Conservation (phyloP, 306 rosid species). For the Elaeagnus macrophylla region DNA sequence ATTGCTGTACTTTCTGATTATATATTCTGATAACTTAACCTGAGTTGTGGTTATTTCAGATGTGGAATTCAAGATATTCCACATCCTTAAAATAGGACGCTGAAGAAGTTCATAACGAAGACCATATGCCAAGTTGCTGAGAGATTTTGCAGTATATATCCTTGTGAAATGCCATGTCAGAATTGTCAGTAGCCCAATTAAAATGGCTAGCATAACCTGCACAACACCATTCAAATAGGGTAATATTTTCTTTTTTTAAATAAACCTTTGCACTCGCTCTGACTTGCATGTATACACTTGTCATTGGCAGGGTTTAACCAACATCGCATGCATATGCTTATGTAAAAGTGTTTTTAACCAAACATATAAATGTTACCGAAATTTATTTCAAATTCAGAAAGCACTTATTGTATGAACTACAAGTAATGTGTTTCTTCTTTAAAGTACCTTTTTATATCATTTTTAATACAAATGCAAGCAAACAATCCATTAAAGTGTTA, state of each 20-base stretch:
- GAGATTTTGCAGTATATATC: slow-evolving; percentile 74
- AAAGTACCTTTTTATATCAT: no score
- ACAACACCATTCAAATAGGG: slow-evolving; percentile 9
- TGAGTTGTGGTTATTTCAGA: slow-evolving; percentile 88
- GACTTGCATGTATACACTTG: background rate
- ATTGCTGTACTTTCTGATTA: slow-evolving; percentile 60
- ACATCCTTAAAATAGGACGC: slow-evolving; percentile 88
- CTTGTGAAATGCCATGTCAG: slow-evolving; percentile 96
- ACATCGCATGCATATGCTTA: no score
- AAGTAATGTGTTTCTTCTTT: no score
- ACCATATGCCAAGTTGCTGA: slow-evolving; percentile 76
- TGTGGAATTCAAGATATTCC: slow-evolving; percentile 90
- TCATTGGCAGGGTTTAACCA: background rate
- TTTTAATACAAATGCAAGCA: no score
- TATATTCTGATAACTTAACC: slow-evolving; percentile 74
- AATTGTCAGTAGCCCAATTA: slow-evolving; percentile 85
- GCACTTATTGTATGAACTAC: no score
- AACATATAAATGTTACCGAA: no score
- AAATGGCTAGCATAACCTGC: slow-evolving; percentile 92
- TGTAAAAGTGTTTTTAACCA: no score
- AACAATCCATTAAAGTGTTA: no score
- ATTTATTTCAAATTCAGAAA: no score
- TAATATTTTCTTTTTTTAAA: background rate
- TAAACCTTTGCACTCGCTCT: no score
- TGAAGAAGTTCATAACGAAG: slow-evolving; percentile 90